phyloP scores from a whole-genome alignment of 371 early-diverging fungal genomes.

The Amoeboaphelidium protococcarum region DNA sequence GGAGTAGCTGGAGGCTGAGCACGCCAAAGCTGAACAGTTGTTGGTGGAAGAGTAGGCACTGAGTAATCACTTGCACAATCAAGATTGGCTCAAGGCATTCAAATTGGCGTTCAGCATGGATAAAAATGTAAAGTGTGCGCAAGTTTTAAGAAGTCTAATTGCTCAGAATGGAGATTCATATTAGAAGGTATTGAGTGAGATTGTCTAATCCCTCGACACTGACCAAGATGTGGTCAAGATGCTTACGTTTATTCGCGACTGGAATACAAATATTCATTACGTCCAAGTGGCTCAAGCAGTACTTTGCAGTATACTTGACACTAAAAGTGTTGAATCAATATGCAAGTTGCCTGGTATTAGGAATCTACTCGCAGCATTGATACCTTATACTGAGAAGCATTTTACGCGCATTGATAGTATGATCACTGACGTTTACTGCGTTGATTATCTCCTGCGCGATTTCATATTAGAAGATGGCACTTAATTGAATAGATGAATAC shows the following conservation, averaged over 20 bases:
- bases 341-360: conserved; percentile 42
- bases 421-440: conserved; percentile 52
- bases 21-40: conserved; percentile 6
- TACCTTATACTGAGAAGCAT: conserved; percentile 80
- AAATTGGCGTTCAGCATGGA: conserved; percentile 60
- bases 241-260: conserved; percentile 53
- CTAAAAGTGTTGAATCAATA: conserved; percentile 29
- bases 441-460: conserved; percentile 28
- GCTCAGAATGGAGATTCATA: conserved; percentile 5
- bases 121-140: conserved; percentile 54
- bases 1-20: conserved; percentile 36
- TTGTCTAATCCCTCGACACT: neutral
- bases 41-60: conserved; percentile 59
- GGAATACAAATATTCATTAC: conserved; percentile 76
- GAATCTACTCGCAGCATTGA: conserved; percentile 44
- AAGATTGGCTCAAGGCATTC: conserved; percentile 80
- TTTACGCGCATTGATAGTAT: conserved; percentile 48
- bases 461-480: too few species aligned
- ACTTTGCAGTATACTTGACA: conserved; percentile 39
- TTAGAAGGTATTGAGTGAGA: neutral
- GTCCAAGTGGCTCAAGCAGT: conserved; percentile 50
- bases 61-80: conserved; percentile 44
- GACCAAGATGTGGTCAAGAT: conserved; percentile 31
- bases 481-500: too few species aligned
- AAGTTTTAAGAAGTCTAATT: conserved; percentile 35